Evolutionary conservation across 148 eudicot species (phyloP), one percentile per base, ranked within the genome.

Genomic region (Salicornia ramosissima): DNA sequence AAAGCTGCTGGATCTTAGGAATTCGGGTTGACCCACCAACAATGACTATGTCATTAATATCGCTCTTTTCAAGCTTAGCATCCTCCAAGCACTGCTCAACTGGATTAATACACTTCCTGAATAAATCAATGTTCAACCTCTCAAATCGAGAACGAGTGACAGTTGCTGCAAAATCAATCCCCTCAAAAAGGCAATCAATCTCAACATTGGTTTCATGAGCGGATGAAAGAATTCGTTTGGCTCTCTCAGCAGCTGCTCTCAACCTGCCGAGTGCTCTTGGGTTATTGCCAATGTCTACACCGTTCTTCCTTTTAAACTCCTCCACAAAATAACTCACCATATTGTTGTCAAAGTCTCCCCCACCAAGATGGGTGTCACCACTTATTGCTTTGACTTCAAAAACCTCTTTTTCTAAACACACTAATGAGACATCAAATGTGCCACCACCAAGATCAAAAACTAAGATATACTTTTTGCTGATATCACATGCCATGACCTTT

Each of bases 1-100:
- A 16, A 1, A 74, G 51, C 33, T 74, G 72, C 11, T 50, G 81
- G 21, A 78, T 51, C 65, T 78, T 78, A 3, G 81, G 81, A 42
- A 78, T 78, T 28, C 81, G 47, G 34, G 73, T 73, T 14, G 81
- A 78, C n/a, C 81, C 77, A 26, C 81, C 77, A 30, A 78, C 77
- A 28, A 78, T 74, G 15, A 78, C 74, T 14, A 78, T 65, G 39
- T 73, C 77, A 56, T 73, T 30, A 22, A 78, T 49, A 40, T 65
- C 72, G 10, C 49, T 50, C 54, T 78, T 78, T 46, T 63, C 57
- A 56, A 78, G 68, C 2, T 57, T 57, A 5, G 71, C 71, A 46
- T 74, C 71, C 26, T 46, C 66, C 34, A 66, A 46, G n/a, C 77
- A 74, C 36, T 65, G 42, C 1, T 74, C 49, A 33, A 74, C 66